Percentiles rank a stretch among this genome's conserved stretches.
Conservation (phyloP, 2,329 filamentous ascomycete genomes). For the Neonectria ditissima region DNA sequence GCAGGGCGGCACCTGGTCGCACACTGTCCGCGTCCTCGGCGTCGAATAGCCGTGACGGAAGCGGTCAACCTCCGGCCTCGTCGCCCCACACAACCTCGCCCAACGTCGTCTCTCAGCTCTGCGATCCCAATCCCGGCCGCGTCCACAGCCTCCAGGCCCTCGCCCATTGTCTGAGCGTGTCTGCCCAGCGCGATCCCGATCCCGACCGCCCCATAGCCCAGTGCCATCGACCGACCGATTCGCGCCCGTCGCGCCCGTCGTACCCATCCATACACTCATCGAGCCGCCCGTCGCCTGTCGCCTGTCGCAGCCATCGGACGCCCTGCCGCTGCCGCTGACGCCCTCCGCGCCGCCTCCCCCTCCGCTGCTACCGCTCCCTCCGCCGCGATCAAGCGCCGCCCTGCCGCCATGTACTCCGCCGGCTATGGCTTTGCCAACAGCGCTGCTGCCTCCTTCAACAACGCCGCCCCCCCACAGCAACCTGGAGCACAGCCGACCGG, state of each 20-base stretch:
- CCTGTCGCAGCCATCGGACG: slow-evolving; percentile 20
- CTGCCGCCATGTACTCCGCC: slow-evolving; percentile 62
- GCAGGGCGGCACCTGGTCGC: slow-evolving; percentile 32
- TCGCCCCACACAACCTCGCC: slow-evolving; percentile 43
- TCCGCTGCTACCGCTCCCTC: slow-evolving; percentile 25
- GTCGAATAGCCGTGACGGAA: slow-evolving; percentile 41
- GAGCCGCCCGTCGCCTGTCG: slow-evolving; percentile 23
- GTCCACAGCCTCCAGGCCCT: slow-evolving; percentile 42
- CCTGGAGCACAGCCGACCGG: slow-evolving; percentile 54
- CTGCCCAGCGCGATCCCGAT: slow-evolving; percentile 27
- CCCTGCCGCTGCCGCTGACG: neutral
- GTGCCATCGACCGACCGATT: neutral
- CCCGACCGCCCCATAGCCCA: slow-evolving; percentile 15
- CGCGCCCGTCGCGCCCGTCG: neutral
- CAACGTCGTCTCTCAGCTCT: slow-evolving; percentile 35
- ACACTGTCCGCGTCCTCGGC: slow-evolving; percentile 31
- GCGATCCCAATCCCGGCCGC: slow-evolving; percentile 44
- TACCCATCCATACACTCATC: slow-evolving; percentile 11
- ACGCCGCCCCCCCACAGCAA: slow-evolving; percentile 53
- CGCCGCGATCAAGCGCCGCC: slow-evolving; percentile 19
- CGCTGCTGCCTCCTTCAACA: slow-evolving; percentile 64
- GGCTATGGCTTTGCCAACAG: slow-evolving; percentile 67
- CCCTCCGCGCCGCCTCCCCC: neutral
- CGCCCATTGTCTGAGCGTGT: slow-evolving; percentile 33
- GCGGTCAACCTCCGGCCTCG: slow-evolving; percentile 30